Base-by-base conservation (phyloP, 345 rosid species). In the Eucalyptus melliodora region DNA sequence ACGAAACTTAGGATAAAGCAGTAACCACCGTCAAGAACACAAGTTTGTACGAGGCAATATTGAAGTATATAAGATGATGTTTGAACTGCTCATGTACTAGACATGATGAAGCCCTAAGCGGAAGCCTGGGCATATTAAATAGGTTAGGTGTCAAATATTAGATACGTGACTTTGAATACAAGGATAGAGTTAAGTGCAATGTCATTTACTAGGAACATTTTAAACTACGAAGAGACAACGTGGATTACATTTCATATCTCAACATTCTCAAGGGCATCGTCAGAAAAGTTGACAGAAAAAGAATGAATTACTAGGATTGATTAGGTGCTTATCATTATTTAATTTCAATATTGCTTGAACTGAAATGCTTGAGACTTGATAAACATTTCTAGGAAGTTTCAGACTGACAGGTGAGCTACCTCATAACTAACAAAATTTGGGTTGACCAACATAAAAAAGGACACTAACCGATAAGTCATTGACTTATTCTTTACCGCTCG, bases 61-160 rank as follows among this genome's bases (percentile, higher is more conserved):
- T 17, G 19, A 65, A 16, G 40, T 16, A n/a, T 16, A n/a, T 8
- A n/a, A 8, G 40, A n/a, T 0, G 5, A 65, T n/a, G 15, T 72
- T 72, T 17, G 42, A 72, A 21, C 8, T 37, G 15, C 9, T 37
- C 45, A 2, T 19, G 24, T 10, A 10, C 14, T n/a, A 2, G 31
- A 27, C 0, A 65, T 3, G 5, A 16, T 7, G 27, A 37, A 77
- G 47, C 83, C 83, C 24, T 37, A 21, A 11, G 27, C 8, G 8
- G 47, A 77, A 77, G 83, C 47, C 27, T 2, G 1, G 5, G 21
- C 27, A 77, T 37, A 21, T 37, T 37, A 6, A 72, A 21, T 19
- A 77, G 45, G 27, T 77, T 21, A 65, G 77, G 77, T 65, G 77
- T n/a, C 10, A 16, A n/a, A 65, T 65, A 2, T 65, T 65, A 65